phyloP scores from a whole-genome alignment of 2,329 filamentous ascomycete genomes.

The Aspergillus brasiliensis region DNA sequence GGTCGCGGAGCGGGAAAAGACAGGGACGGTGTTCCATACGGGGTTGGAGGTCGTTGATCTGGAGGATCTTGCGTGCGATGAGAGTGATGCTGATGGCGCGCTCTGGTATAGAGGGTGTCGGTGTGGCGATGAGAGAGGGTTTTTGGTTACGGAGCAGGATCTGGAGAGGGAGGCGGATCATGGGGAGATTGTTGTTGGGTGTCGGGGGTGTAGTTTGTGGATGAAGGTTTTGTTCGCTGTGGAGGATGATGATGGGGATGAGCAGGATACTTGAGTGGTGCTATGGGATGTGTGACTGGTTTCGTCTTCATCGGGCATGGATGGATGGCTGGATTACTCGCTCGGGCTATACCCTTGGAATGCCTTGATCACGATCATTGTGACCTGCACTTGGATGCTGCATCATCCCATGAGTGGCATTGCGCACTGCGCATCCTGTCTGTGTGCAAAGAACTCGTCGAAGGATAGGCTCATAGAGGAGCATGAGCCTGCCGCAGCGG shows the following conservation, averaged over 20 bases:
- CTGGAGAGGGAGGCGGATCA: constrained; percentile 53
- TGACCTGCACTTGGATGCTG: not conserved
- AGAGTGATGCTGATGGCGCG: constrained; percentile 36
- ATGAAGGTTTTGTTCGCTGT: constrained; percentile 62
- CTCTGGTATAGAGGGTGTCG: constrained; percentile 59
- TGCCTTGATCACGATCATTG: not conserved
- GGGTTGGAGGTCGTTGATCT: constrained; percentile 62
- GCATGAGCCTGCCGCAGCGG: not conserved
- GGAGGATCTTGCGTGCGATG: constrained; percentile 54
- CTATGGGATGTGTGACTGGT: constrained; percentile 3
- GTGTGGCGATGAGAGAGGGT: constrained; percentile 61
- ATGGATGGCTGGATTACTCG: not conserved
- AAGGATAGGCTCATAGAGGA: not conserved
- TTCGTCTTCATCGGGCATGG: not conserved
- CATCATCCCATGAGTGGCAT: no score
- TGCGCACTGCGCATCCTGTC: not conserved
- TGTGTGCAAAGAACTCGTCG: not conserved
- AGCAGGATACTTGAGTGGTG: constrained; percentile 26
- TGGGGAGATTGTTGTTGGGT: constrained; percentile 62
- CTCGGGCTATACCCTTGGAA: not conserved
- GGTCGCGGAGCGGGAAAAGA: constrained; percentile 28
- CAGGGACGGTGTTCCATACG: constrained; percentile 45
- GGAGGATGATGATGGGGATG: constrained; percentile 30
- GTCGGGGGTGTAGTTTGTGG: constrained; percentile 65
- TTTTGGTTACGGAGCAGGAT: constrained; percentile 57